Evolutionary conservation across 139 green algal genomes (phyloP).

Genomic region (Micractinium conductrix): DNA sequence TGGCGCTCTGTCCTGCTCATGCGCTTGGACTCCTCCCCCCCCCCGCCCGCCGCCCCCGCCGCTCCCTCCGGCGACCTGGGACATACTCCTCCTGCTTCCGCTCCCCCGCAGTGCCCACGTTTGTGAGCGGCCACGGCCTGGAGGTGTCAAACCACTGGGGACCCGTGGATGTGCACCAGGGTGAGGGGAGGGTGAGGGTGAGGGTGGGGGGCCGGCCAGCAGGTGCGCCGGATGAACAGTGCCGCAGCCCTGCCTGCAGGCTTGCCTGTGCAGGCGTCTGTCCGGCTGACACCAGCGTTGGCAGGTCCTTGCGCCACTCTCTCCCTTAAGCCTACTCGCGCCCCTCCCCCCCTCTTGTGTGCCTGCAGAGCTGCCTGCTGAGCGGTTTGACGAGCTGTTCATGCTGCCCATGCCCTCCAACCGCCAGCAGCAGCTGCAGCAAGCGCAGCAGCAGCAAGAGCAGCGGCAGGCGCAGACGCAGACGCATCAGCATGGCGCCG

Average conservation of each 20-base stretch:
- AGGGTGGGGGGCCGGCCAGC: not conserved
- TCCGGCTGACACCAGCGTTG: no score
- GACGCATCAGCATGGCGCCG: not conserved
- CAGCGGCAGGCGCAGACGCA: not conserved
- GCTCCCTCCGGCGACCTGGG: no score
- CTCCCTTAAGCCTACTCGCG: no score
- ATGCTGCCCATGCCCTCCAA: constrained; percentile 28
- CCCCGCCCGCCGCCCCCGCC: not conserved
- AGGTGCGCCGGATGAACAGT: not conserved
- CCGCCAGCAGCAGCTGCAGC: constrained; percentile 7
- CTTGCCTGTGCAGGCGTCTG: not conserved
- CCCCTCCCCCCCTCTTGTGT: no score
- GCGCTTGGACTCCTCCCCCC: not conserved
- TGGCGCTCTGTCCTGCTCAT: not conserved
- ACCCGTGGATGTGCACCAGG: constrained; percentile 47
- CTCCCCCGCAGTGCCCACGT: constrained; percentile 18
- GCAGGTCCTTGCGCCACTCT: no score
- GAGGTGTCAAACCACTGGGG: constrained; percentile 65
- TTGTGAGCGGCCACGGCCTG: constrained; percentile 52
- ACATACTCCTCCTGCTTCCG: no score
- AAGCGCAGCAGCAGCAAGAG: constrained; percentile 7
- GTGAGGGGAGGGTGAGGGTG: not conserved
- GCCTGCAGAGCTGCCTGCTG: constrained; percentile 48
- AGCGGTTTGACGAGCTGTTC: constrained; percentile 52
- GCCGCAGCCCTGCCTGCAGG: not conserved